Evolutionary conservation across 345 rosid genomes (phyloP).

Genomic region (Eucalyptus sp.): DNA sequence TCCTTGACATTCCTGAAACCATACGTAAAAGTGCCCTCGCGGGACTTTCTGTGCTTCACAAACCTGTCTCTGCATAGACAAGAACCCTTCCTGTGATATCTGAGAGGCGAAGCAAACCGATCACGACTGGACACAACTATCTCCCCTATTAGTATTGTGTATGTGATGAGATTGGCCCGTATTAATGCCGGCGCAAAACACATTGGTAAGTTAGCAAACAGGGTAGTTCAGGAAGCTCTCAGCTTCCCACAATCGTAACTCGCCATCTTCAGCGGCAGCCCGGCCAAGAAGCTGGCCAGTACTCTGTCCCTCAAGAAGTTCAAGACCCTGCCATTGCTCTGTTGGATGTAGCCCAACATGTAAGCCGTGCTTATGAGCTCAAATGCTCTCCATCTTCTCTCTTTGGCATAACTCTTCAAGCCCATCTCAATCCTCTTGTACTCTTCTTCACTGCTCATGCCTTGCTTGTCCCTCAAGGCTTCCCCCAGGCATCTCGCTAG

Average conservation of each 20-base stretch:
- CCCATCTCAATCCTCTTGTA: background rate
- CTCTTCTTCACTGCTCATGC: background rate
- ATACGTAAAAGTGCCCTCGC: background rate
- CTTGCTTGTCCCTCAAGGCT: background rate
- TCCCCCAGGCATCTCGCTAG: slow-evolving; percentile 1
- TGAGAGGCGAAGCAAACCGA: background rate
- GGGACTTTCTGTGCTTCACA: background rate
- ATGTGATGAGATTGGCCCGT: background rate
- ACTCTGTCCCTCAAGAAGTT: background rate
- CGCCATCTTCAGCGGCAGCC: background rate
- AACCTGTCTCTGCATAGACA: background rate
- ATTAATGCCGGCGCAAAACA: background rate
- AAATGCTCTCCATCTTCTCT: slow-evolving; percentile 58
- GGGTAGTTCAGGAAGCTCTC: background rate
- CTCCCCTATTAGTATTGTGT: background rate
- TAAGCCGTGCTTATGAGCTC: slow-evolving; percentile 35
- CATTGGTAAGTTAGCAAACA: background rate
- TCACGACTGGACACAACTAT: background rate
- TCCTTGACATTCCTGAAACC: background rate
- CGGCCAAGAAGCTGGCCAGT: background rate
- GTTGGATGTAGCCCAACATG: slow-evolving; percentile 37
- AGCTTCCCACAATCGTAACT: background rate
- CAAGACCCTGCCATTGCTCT: slow-evolving; percentile 20
- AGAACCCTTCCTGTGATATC: slow-evolving; percentile 21
- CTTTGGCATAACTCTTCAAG: background rate